phyloP scores from a whole-genome alignment of 1,284 basidiomycete species.

The Sutorius eximius region DNA sequence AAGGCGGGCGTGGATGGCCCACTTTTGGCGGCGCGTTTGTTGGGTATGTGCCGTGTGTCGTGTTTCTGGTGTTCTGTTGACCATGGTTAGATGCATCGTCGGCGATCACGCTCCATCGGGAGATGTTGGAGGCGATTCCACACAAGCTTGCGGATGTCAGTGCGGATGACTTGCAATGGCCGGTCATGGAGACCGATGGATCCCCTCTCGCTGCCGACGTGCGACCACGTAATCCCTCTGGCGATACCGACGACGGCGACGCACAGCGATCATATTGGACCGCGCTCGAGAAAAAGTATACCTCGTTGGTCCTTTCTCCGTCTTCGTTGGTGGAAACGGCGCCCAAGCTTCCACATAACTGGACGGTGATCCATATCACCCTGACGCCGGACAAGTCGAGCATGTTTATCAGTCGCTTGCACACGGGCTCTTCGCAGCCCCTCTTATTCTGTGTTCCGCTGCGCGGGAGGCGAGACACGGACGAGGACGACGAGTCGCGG shows the following conservation, averaged over 20 bases:
- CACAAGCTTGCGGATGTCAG: constrained; percentile 56
- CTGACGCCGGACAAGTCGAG: constrained; percentile 82
- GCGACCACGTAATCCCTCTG: constrained; percentile 7
- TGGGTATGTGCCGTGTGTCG: constrained; percentile 51
- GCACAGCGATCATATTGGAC: constrained; percentile 38
- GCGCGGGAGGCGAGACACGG: constrained; percentile 76
- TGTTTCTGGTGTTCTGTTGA: background rate
- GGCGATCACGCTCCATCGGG: constrained; percentile 76
- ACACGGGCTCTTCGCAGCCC: constrained; percentile 54
- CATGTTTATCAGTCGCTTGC: constrained; percentile 82
- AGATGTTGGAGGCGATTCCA: constrained; percentile 71
- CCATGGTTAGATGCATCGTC: constrained; percentile 58
- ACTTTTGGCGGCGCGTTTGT: constrained; percentile 56
- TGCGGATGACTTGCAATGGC: constrained; percentile 71
- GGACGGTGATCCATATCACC: constrained; percentile 86
- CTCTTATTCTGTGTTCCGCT: constrained; percentile 89
- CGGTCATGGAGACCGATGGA: constrained; percentile 47
- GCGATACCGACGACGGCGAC: constrained; percentile 35
- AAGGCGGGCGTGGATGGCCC: constrained; percentile 51
- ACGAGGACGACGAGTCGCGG: constrained; percentile 65
- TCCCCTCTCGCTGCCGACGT: constrained; percentile 32
- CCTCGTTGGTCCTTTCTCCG: constrained; percentile 20
- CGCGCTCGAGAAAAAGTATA: constrained; percentile 40
- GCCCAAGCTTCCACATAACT: constrained; percentile 66
- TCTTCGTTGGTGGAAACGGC: constrained; percentile 20